Evolutionary conservation across 164 flowering plant species (phyloP), one percentile per base, ranked within the genome.

Genomic region (Aristolochia californica): DNA sequence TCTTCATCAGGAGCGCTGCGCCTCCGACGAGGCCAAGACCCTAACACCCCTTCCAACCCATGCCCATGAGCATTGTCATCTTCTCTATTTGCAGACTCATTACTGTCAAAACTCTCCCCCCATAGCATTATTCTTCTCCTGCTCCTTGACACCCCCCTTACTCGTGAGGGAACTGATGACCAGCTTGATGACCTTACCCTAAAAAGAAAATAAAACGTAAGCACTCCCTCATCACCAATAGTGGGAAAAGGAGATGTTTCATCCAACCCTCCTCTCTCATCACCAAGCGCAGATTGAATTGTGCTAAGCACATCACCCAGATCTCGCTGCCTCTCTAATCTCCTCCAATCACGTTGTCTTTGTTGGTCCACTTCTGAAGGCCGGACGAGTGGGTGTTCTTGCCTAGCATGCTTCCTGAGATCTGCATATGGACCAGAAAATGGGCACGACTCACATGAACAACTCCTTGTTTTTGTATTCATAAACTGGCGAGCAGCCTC

Each of bases 251-350:
- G 40, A 5, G 4, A 7, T 7, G 17, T 25, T 25, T 53, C 57
- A 27, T 49, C 70, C 59, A 63, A 66, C 24, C 15, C 23, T 8
- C 53, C 53, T 22, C 59, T 40, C 17, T 79, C 87, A 13, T 80
- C 94, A 16, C 74, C 80, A 47, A 85, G 61, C 5, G 90, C 73
- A 13, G 93, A 82, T 48, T 78, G 85, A 15, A 91, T 75, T 3
- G 98, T 82, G 72, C 95, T 93, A 10, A 93, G 71, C 64, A 89
- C 70, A 71, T 93, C 97, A 2, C 87, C 91, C 5, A 85, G 63
- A 65, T 89, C 97, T 61, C 91, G 78, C 65, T 89, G 87, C n/a
- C 85, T 69, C 68, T 93, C 97, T 68, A 89, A 34, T 66, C 83
- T 73, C 68, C 87, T 78, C 97, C 97, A 93, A 18, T 66, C 78